Base-by-base conservation (phyloP, 495 filamentous ascomycete species). In the Neurospora pannonica region DNA sequence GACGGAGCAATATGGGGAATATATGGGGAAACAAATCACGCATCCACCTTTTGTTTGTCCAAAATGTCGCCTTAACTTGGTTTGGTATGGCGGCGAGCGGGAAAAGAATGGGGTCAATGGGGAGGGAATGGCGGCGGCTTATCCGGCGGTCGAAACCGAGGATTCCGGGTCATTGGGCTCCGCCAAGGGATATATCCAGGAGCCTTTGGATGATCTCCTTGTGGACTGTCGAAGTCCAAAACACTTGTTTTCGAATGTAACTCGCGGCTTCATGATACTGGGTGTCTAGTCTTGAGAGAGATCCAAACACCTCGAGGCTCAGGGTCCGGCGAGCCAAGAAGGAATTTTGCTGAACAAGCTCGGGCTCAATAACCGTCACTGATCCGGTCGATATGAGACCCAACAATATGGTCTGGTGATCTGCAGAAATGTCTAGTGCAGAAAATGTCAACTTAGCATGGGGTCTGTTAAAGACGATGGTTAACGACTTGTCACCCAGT, bases 1-100 rank as follows among this genome's bases (percentile, higher is more conserved):
- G 82, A 80, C 78, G 70, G 77, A 42, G 76, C 71, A 81, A 81
- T 82, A 79, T 83, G 81, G 76, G 71, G 72, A 74, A 77, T 77
- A 76, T 76, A 82, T 76, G 78, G 75, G 46, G 74, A 75, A 78
- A 76, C 71, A 81, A 83, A 83, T 81, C 74, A 82, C 81, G 83
- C 81, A 82, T 70, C 72, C 28, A 75, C 71, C 43, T 70, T 19
- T 76, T 74, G 74, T 39, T 74, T 71, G 76, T 46, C 71, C 38
- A 73, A 40, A 34, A 38, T 62, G 19, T 71, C 43, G 67, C 37
- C 39, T 46, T 48, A 19, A 34, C 21, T 74, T 10, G 46, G 70
- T 38, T 31, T 76, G 67, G 71, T 28, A 74, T 70, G 40, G 75
- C 31, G 34, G 71, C 60, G 48, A 77, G 48, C 71, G 71, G 71